Evolutionary conservation across 495 filamentous ascomycete species (phyloP).

Genomic region (Aspergillus steynii): DNA sequence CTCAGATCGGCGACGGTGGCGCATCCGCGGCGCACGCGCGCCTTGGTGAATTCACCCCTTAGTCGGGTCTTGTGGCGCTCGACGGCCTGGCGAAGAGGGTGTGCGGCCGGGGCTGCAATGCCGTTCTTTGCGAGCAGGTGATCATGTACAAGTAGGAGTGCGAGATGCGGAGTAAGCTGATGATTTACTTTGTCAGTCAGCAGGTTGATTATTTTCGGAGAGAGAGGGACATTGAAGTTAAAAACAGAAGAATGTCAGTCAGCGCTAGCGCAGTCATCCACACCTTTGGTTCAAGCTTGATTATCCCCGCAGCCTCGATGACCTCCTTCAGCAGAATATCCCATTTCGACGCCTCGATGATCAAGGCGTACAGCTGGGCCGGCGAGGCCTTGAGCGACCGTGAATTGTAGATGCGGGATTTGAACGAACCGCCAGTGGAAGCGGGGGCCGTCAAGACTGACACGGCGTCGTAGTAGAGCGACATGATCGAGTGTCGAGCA

Average conservation of each 20-base stretch:
- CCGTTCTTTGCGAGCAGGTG: conserved; percentile 77
- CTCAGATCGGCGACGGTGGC: conserved; percentile 63
- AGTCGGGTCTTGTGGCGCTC: conserved; percentile 80
- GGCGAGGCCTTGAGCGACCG: conserved; percentile 70
- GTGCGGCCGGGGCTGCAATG: conserved; percentile 71
- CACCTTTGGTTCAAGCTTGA: conserved; percentile 81
- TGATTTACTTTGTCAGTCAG: conserved; percentile 44
- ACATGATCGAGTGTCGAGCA: conserved; percentile 55
- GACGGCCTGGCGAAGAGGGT: conserved; percentile 72
- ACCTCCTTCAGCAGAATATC: conserved; percentile 80
- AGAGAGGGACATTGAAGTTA: no score
- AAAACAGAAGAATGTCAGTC: no score
- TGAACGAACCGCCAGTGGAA: conserved; percentile 73
- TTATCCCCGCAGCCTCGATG: conserved; percentile 70
- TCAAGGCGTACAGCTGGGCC: conserved; percentile 81
- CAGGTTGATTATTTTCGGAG: conserved; percentile 13
- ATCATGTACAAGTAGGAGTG: conserved; percentile 84
- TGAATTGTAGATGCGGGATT: conserved; percentile 71
- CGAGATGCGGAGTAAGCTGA: conserved; percentile 77
- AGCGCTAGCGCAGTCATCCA: conserved; percentile 6
- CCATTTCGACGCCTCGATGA: conserved; percentile 88
- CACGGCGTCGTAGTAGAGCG: conserved; percentile 91
- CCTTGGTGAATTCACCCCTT: conserved; percentile 76
- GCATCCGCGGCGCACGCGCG: conserved; percentile 69
- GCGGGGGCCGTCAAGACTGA: conserved; percentile 61